Percentiles rank a stretch among this genome's conserved stretches.
These are phyloP conservation scores for Xerocomellus dryophilus DNA, from an alignment of 768 basidiomycete genomes.

Conservation along the genomic window DNA sequence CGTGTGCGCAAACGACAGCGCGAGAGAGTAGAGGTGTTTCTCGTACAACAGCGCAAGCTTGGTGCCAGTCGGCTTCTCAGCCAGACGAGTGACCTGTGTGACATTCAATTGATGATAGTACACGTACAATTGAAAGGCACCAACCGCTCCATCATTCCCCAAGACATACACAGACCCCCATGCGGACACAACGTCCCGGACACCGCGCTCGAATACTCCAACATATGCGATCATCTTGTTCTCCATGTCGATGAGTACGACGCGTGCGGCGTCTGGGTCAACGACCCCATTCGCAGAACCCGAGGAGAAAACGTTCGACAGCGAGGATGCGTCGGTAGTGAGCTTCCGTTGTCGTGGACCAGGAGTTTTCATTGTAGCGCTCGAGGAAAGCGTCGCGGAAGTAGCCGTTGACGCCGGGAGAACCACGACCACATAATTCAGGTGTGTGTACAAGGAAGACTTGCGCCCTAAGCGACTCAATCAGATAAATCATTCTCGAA, in stretches of 20 bases:
- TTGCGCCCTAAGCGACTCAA: conserved; percentile 39
- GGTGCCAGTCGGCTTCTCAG: conserved; percentile 77
- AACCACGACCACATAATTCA: conserved; percentile 87
- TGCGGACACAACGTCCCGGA: conserved; percentile 76
- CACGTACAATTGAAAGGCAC: conserved; percentile 14
- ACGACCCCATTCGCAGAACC: conserved; percentile 39
- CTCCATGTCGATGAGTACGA: conserved; percentile 87
- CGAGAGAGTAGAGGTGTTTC: conserved; percentile 73
- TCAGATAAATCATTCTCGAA: not conserved
- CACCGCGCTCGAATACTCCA: conserved; percentile 77
- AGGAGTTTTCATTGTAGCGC: conserved; percentile 57
- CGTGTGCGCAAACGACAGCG: conserved; percentile 78
- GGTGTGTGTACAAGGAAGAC: conserved; percentile 68
- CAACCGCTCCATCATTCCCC: conserved; percentile 73
- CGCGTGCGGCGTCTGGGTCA: conserved; percentile 65
- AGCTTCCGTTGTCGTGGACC: conserved; percentile 24
- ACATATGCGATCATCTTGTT: conserved; percentile 89
- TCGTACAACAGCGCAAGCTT: conserved; percentile 86
- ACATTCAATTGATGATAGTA: not conserved
- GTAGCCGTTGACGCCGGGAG: conserved; percentile 78
- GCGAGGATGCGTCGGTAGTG: conserved; percentile 12
- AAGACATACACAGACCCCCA: conserved; percentile 82
- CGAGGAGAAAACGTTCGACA: conserved; percentile 3
- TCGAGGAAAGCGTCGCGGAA: conserved; percentile 41
- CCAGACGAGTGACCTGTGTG: conserved; percentile 56